Evolutionary conservation across 2,329 filamentous ascomycete species (phyloP), one percentile per base, ranked within the genome.

Genomic region (Claviceps purpurea): DNA sequence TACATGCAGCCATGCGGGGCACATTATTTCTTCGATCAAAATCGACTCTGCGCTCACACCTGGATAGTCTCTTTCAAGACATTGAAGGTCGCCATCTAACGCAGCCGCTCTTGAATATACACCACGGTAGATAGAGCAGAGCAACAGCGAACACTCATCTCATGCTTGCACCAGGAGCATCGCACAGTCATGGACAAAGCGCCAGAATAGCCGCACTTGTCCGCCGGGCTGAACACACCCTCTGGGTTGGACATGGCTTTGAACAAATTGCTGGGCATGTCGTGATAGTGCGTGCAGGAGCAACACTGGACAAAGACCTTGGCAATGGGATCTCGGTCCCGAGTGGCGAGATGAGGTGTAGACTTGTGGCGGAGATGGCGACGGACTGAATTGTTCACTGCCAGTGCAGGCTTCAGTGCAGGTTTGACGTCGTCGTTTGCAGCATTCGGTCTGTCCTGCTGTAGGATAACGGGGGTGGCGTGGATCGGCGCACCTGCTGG

Each of bases 111-210:
- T 60, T 78, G 78, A 59, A 87, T 68, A 55, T 82, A 78, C 4
- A 88, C 77, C 45, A 83, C 73, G 1, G 84, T 79, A 11, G 80
- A 78, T 67, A 84, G 84, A 7, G 82, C 84, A 11, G 82, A 75
- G 62, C 84, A 88, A 66, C 84, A 88, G 53, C 68, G 70, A 14
- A 76, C 82, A 57, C 73, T 82, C 83, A 88, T 87, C 49, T 77
- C 76, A 67, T 88, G 84, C 44, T 72, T 71, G 63, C 84, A 88
- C 84, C 84, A 87, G 8, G 82, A 82, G 62, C 84, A 87, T 57
- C 76, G 78, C 26, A 85, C 78, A 60, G 75, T 78, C 56, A 81
- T 82, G 8, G 74, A 79, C 45, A 82, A 73, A 6, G 75, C 68
- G 1, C 78, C 78, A 43, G 73, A 73, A 44, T 80, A 77, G 0